Conservation (phyloP, 1,284 basidiomycete species). For the Trichosporon faecale region DNA sequence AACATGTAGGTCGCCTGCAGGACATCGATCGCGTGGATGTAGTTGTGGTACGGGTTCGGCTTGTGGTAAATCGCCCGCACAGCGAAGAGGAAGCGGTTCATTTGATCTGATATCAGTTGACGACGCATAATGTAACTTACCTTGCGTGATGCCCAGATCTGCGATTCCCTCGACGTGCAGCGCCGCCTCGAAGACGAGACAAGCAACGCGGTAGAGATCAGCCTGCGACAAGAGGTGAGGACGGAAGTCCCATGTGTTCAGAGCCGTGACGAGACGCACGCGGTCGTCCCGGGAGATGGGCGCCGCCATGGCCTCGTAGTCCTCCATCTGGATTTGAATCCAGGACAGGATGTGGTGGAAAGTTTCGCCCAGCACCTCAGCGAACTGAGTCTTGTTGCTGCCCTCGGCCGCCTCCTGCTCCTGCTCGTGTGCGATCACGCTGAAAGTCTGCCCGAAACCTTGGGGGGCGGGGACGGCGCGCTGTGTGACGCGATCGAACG, state of each 20-base stretch:
- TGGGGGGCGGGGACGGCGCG: slow-evolving; percentile 25
- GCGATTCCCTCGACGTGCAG: slow-evolving; percentile 65
- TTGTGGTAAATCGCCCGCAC: slow-evolving; percentile 79
- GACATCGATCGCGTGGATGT: slow-evolving; percentile 89
- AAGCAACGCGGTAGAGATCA: slow-evolving; percentile 73
- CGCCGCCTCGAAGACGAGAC: slow-evolving; percentile 63
- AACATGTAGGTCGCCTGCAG: slow-evolving; percentile 87
- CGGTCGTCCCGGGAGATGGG: slow-evolving; percentile 48
- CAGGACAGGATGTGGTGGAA: slow-evolving; percentile 70
- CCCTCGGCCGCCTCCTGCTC: slow-evolving; percentile 53
- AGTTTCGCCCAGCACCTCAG: slow-evolving; percentile 77
- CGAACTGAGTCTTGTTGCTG: slow-evolving; percentile 58
- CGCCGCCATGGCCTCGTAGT: slow-evolving; percentile 41
- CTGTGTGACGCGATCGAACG: slow-evolving; percentile 58
- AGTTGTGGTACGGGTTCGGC: slow-evolving; percentile 92
- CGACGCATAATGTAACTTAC: slow-evolving; percentile 55
- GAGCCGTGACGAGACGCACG: slow-evolving; percentile 58
- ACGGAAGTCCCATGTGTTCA: slow-evolving; percentile 81
- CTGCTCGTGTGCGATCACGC: slow-evolving; percentile 22
- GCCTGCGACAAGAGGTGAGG: slow-evolving; percentile 74
- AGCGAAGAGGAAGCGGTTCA: slow-evolving; percentile 72
- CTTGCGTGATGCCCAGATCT: slow-evolving; percentile 62
- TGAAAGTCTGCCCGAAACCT: slow-evolving; percentile 6
- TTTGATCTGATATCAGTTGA: slow-evolving; percentile 54
- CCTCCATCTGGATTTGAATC: slow-evolving; percentile 59